A percentile compares a stretch with the other conserved stretches of the same genome.
These are phyloP conservation scores for Priceomyces fermenticarens DNA, from an alignment of 805 yeast species.

Conservation along the genomic window DNA sequence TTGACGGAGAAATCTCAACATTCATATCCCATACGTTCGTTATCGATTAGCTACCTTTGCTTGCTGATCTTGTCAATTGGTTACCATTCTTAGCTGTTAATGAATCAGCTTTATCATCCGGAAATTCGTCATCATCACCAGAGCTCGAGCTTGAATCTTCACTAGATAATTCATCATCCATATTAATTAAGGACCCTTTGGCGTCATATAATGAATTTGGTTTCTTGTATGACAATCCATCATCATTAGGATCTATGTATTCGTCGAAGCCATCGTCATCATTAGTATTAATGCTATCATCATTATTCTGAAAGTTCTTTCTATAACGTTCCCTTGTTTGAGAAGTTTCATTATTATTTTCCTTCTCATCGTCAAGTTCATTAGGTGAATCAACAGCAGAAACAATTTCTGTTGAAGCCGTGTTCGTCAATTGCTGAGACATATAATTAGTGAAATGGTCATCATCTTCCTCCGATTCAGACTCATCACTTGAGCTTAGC, in stretches of 20 bases:
- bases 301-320: conserved; percentile 22
- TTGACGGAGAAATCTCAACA: no score
- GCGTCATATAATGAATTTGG: conserved; percentile 61
- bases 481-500: conserved; percentile 26
- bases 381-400: conserved; percentile 48
- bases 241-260: conserved; percentile 78
- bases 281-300: conserved; percentile 13
- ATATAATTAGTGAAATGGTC: conserved; percentile 70
- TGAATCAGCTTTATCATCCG: conserved; percentile 18
- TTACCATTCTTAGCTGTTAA: conserved; percentile 14
- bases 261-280: conserved; percentile 48
- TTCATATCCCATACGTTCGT: no score
- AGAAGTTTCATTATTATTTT: conserved; percentile 11
- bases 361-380: conserved; percentile 57
- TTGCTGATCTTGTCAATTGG: conserved; percentile 38
- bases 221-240: conserved; percentile 70
- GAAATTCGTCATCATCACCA: conserved; percentile 26
- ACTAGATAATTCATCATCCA: conserved; percentile 22
- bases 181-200: conserved; percentile 17
- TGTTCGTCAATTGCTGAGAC: conserved; percentile 68
- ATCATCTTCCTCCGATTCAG: conserved; percentile 40
- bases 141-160: conserved; percentile 31
- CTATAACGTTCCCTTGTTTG: conserved; percentile 9
- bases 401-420: conserved; percentile 35
- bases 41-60: conserved; percentile 22